phyloP scores from a whole-genome alignment of 371 early-diverging fungal genomes.

The Mucor indicus region DNA sequence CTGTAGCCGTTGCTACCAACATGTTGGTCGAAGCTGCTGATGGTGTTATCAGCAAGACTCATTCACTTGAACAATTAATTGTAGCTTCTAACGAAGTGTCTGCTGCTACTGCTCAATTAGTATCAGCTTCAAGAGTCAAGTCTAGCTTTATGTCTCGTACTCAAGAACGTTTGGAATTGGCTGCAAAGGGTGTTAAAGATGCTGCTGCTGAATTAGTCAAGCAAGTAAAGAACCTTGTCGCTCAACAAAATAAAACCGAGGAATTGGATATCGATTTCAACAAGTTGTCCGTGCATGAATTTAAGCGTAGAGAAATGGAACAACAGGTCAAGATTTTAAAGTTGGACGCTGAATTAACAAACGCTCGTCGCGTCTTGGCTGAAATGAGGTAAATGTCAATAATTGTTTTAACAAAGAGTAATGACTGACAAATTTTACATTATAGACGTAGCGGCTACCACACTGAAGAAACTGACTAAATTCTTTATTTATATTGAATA shows the following conservation, averaged over 20 bases:
- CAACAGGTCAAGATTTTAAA: conserved; percentile 95
- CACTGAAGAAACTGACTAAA: conserved; percentile 45
- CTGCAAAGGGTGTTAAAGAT: conserved; percentile 91
- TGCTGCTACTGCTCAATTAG: conserved; percentile 95
- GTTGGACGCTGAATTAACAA: conserved; percentile 86
- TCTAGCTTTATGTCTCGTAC: conserved; percentile 87
- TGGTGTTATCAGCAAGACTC: conserved; percentile 90
- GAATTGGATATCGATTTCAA: conserved; percentile 66
- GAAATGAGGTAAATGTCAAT: conserved; percentile 80
- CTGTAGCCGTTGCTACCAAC: conserved; percentile 91
- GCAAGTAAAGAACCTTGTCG: conserved; percentile 86
- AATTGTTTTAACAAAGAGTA: neutral
- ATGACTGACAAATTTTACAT: neutral
- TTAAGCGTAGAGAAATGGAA: conserved; percentile 95
- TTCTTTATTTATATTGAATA: neutral
- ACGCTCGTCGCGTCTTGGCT: conserved; percentile 84
- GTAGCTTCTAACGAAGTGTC: conserved; percentile 95
- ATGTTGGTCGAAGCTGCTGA: conserved; percentile 93
- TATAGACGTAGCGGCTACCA: conserved; percentile 50
- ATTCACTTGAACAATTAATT: conserved; percentile 89
- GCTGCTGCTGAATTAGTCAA: conserved; percentile 90
- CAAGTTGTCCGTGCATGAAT: conserved; percentile 84
- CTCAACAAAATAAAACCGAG: conserved; percentile 53
- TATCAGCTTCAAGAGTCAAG: conserved; percentile 95
- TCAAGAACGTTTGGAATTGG: conserved; percentile 87